Evolutionary conservation across 257 asterid genomes (phyloP).

Genomic region (Solanum verrucosum): DNA sequence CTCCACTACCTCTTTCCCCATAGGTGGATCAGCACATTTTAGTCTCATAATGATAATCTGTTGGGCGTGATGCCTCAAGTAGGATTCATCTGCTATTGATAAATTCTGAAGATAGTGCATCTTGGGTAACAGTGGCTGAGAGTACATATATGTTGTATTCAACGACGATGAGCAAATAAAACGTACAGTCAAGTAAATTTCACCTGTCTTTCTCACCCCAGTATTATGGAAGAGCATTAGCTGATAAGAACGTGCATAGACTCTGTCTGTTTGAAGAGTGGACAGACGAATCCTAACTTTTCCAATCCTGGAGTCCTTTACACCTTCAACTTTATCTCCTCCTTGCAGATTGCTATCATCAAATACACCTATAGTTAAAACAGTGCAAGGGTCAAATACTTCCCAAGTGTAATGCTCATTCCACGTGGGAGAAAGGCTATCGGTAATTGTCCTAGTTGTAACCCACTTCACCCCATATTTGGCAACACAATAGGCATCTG

Average conservation of each 20-base stretch:
- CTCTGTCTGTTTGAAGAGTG: slow-evolving; percentile 55
- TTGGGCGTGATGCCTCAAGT: slow-evolving; percentile 58
- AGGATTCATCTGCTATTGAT: slow-evolving; percentile 45
- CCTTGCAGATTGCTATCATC: slow-evolving; percentile 54
- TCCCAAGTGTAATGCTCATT: slow-evolving; percentile 80
- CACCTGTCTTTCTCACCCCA: slow-evolving; percentile 69
- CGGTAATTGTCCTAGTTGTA: slow-evolving; percentile 52
- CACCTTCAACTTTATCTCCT: slow-evolving; percentile 39
- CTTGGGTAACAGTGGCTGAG: slow-evolving; percentile 50
- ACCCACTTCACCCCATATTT: slow-evolving; percentile 68
- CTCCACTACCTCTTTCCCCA: slow-evolving; percentile 13
- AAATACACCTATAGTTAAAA: slow-evolving; percentile 55
- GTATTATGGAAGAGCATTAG: slow-evolving; percentile 46
- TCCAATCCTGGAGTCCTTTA: slow-evolving; percentile 49
- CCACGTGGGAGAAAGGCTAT: slow-evolving; percentile 63
- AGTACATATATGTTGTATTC: slow-evolving; percentile 60
- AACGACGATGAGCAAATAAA: slow-evolving; percentile 50
- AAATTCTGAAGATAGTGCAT: slow-evolving; percentile 44
- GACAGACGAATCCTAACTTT: slow-evolving; percentile 71
- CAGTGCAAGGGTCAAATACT: slow-evolving; percentile 68
- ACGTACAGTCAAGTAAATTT: slow-evolving; percentile 53
- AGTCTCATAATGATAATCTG: slow-evolving; percentile 53
- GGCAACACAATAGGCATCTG: slow-evolving; percentile 75
- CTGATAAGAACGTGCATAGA: slow-evolving; percentile 49
- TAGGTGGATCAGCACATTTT: slow-evolving; percentile 59